Conservation (phyloP, 768 basidiomycete genomes). For the Panus rudis region DNA sequence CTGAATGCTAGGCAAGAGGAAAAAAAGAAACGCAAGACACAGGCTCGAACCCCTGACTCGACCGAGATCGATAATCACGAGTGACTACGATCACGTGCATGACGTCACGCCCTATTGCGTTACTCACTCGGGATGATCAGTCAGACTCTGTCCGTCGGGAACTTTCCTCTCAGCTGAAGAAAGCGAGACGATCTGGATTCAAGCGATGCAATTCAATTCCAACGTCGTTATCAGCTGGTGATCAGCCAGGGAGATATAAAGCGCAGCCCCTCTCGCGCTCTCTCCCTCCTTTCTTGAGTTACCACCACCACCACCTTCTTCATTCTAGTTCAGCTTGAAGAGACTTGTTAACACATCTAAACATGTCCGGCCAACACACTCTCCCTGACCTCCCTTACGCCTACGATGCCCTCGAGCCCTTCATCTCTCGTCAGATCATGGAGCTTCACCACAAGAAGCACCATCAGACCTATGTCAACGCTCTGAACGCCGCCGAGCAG, state of each 20-base stretch:
- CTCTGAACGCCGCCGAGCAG: conserved; percentile 84
- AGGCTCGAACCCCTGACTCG: too few species aligned
- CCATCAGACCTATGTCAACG: conserved; percentile 91
- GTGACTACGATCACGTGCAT: too few species aligned
- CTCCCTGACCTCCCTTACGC: conserved; percentile 71
- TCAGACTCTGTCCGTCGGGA: too few species aligned
- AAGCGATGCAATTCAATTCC: not conserved
- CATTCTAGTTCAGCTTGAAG: not conserved
- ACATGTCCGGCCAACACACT: conserved; percentile 33
- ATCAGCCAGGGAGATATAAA: not conserved
- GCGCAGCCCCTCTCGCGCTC: not conserved
- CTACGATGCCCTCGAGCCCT: conserved; percentile 91
- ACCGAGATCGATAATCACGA: too few species aligned
- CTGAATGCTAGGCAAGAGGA: not conserved
- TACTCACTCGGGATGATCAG: too few species aligned
- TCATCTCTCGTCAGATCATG: conserved; percentile 91
- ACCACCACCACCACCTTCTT: conserved; percentile 5
- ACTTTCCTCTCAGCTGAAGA: not conserved
- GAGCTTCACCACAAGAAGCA: conserved; percentile 91
- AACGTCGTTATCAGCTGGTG: not conserved
- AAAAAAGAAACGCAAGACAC: not conserved
- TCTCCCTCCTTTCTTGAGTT: conserved; percentile 1
- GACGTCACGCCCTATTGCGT: too few species aligned
- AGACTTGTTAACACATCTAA: not conserved
- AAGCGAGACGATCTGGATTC: not conserved